These are phyloP conservation scores for Lithocarpus polystachyus DNA, from an alignment of 306 rosid genomes.

Conservation along the genomic window DNA sequence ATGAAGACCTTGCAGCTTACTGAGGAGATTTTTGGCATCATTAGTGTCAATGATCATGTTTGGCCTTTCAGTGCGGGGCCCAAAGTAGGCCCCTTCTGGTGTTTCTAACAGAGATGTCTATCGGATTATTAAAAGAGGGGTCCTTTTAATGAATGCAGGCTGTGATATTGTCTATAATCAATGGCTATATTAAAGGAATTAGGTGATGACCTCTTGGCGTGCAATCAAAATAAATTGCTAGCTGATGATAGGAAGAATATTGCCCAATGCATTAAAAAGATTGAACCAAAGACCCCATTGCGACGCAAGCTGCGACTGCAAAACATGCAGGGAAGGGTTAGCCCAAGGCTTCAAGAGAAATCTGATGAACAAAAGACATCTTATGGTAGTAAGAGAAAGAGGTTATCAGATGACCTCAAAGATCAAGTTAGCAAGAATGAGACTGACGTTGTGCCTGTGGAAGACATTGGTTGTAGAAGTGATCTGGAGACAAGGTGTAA, in stretches of 20 bases:
- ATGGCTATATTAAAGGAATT: not conserved
- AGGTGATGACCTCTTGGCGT: not conserved
- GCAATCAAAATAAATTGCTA: no score
- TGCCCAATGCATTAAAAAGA: not conserved
- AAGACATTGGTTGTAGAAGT: not conserved
- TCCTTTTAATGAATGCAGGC: no score
- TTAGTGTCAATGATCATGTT: no score
- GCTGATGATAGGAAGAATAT: not conserved
- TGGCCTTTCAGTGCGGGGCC: no score
- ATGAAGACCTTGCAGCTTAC: no score
- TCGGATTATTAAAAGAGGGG: not conserved
- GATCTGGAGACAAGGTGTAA: not conserved
- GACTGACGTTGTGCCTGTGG: not conserved
- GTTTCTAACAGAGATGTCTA: no score
- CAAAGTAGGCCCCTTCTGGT: no score
- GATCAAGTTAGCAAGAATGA: conserved; percentile 8
- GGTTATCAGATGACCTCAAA: not conserved
- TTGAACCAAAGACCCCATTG: not conserved
- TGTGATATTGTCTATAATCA: not conserved
- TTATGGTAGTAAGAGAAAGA: conserved; percentile 7
- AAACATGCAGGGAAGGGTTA: conserved; percentile 12
- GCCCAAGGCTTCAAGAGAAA: conserved; percentile 21
- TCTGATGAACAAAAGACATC: conserved; percentile 22
- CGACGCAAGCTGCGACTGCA: not conserved
- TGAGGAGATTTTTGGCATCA: no score